Conservation (phyloP, 805 yeast genomes). For the Tetrapisispora arboricola region DNA sequence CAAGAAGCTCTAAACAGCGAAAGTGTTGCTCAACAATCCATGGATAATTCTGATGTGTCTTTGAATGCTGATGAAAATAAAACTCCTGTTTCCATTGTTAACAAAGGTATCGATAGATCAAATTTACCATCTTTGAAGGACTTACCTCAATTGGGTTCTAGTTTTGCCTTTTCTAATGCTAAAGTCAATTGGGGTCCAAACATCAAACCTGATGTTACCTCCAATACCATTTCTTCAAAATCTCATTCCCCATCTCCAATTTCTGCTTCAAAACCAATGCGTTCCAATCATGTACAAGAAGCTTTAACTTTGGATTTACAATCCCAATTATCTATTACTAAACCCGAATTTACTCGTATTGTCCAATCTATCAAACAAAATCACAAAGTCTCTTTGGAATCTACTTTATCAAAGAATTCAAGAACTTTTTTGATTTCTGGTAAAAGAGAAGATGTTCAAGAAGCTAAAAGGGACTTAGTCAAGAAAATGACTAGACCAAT, state of each 20-base stretch:
- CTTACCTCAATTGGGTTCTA: slow-evolving; percentile 56
- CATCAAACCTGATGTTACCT: slow-evolving; percentile 30
- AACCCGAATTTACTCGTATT: slow-evolving; percentile 60
- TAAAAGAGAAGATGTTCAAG: slow-evolving; percentile 48
- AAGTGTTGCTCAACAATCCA: slow-evolving; percentile 1
- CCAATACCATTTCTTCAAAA: slow-evolving; percentile 12
- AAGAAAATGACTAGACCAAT: slow-evolving; percentile 72
- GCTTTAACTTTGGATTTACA: slow-evolving; percentile 65
- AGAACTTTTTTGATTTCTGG: slow-evolving; percentile 83
- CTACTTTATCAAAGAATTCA: slow-evolving; percentile 68
- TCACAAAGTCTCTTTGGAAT: slow-evolving; percentile 58
- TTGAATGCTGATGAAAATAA: slow-evolving; percentile 3
- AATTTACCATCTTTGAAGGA: slow-evolving; percentile 32
- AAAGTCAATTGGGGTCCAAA: slow-evolving; percentile 37
- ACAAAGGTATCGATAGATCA: slow-evolving; percentile 3
- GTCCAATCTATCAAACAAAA: slow-evolving; percentile 53
- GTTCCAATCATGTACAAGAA: slow-evolving; percentile 59
- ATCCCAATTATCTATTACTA: slow-evolving; percentile 53
- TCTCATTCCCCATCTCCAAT: slow-evolving; percentile 15
- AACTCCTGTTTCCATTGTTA: slow-evolving; percentile 4
- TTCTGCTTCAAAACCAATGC: slow-evolving; percentile 35
- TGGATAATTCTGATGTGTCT: slow-evolving; percentile 2
- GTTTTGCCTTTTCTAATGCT: slow-evolving; percentile 25
- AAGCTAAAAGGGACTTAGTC: slow-evolving; percentile 66
- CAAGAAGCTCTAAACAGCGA: slow-evolving; percentile 2